phyloP scores from a whole-genome alignment of 768 basidiomycete species.

The Boletus bicolor region DNA sequence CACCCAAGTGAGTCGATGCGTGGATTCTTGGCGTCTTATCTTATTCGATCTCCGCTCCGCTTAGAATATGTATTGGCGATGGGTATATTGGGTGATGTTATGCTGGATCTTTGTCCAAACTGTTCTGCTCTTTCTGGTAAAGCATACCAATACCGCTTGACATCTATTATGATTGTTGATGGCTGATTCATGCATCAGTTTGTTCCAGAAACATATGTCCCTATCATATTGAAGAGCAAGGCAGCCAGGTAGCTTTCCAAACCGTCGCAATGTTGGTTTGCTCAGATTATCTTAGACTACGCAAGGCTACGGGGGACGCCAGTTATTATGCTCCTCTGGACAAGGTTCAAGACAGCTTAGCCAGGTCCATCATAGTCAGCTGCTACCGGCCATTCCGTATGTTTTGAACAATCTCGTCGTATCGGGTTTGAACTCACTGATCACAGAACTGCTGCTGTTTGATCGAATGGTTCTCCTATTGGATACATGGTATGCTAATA shows the following conservation, averaged over 20 bases:
- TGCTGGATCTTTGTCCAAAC: conserved; percentile 66
- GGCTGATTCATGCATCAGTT: conserved; percentile 35
- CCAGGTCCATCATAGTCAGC: conserved; percentile 49
- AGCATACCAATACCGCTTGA: conserved; percentile 9
- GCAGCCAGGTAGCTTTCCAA: conserved; percentile 43
- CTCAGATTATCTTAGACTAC: conserved; percentile 33
- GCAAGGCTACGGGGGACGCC: conserved; percentile 52
- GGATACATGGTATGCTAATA: conserved; percentile 55
- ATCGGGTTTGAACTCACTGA: not conserved
- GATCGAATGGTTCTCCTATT: conserved; percentile 78
- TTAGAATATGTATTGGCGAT: conserved; percentile 62
- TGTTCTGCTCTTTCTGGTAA: conserved; percentile 49
- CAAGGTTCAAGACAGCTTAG: conserved; percentile 41
- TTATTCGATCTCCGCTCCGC: not conserved
- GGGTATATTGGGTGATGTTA: conserved; percentile 70
- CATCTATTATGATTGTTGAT: not conserved
- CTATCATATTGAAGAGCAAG: conserved; percentile 58
- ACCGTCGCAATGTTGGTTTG: not conserved
- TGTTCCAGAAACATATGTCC: conserved; percentile 70
- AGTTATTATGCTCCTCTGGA: conserved; percentile 63
- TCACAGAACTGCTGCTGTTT: conserved; percentile 53
- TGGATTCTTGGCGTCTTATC: not conserved
- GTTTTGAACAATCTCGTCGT: conserved; percentile 20
- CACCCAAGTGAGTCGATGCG: conserved; percentile 48
- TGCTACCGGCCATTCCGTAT: conserved; percentile 71